These are phyloP conservation scores for Aspergillus egyptiacus DNA, from an alignment of 495 filamentous ascomycete genomes.

Conservation along the genomic window DNA sequence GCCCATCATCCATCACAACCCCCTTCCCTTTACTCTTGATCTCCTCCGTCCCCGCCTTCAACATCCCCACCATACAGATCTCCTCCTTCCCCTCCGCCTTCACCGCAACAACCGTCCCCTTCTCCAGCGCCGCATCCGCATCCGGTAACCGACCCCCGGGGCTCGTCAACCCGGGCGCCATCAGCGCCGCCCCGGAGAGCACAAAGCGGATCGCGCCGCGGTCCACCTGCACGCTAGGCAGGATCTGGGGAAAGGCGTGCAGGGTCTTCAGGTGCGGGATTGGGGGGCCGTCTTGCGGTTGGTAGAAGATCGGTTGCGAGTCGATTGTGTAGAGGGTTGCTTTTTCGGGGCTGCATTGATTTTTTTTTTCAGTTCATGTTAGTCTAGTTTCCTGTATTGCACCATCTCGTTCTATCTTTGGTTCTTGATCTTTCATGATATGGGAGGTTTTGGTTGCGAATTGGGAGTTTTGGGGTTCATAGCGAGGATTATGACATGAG, in stretches of 20 bases:
- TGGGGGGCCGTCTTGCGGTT: conserved; percentile 71
- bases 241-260: conserved; percentile 51
- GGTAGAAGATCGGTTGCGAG: conserved; percentile 76
- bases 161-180: conserved; percentile 88
- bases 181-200: conserved; percentile 82
- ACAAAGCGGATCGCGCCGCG: conserved; percentile 97
- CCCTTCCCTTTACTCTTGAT: conserved; percentile 91
- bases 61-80: conserved; percentile 78
- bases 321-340: conserved; percentile 79
- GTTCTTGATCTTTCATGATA: background rate
- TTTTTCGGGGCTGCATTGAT: conserved; percentile 79
- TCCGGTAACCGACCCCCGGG: conserved; percentile 71
- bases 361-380: background rate
- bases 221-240: conserved; percentile 63
- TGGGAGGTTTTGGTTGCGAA: background rate
- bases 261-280: conserved; percentile 77
- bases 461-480: no score
- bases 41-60: conserved; percentile 86
- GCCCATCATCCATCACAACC: conserved; percentile 82
- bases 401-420: background rate
- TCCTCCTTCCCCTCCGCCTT: conserved; percentile 90
- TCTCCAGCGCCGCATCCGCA: conserved; percentile 50
- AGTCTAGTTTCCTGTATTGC: background rate
- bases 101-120: conserved; percentile 77
- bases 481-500: no score